These are phyloP conservation scores for Monosporascus sp. DNA, from an alignment of 2,329 filamentous ascomycete species.

Conservation along the genomic window DNA sequence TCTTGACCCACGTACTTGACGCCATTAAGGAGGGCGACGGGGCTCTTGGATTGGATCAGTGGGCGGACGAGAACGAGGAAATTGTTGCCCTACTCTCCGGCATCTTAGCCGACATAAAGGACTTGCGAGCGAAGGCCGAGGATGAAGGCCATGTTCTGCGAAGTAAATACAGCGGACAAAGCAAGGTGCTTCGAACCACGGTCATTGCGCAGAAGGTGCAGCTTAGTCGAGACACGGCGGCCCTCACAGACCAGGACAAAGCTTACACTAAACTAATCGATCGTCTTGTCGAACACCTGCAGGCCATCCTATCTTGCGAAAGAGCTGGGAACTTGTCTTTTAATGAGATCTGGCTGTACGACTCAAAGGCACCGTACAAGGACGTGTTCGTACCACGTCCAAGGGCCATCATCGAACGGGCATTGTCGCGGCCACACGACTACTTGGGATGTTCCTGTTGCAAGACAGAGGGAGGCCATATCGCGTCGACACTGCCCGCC, in stretches of 20 bases:
- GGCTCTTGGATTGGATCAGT: slow-evolving; percentile 30
- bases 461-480: slow-evolving; percentile 38
- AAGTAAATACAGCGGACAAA: slow-evolving; percentile 70
- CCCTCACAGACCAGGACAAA: slow-evolving; percentile 65
- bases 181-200: slow-evolving; percentile 68
- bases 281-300: slow-evolving; percentile 45
- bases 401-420: slow-evolving; percentile 65
- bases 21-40: slow-evolving; percentile 33
- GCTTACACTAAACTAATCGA: slow-evolving; percentile 65
- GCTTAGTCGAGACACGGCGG: slow-evolving; percentile 68
- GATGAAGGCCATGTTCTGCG: slow-evolving; percentile 50
- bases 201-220: slow-evolving; percentile 79
- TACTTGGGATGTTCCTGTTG: slow-evolving; percentile 74
- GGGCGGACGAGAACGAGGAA: slow-evolving; percentile 26
- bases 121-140: slow-evolving; percentile 41
- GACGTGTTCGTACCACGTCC: slow-evolving; percentile 74
- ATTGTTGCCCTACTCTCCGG: slow-evolving; percentile 31
- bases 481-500: slow-evolving; percentile 60
- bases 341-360: slow-evolving; percentile 72
- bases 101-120: slow-evolving; percentile 42
- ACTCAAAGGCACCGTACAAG: slow-evolving; percentile 62
- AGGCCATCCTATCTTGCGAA: slow-evolving; percentile 30
- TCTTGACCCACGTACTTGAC: slow-evolving; percentile 39
- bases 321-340: slow-evolving; percentile 48
- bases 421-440: slow-evolving; percentile 67